Evolutionary conservation across 129 eudicot genomes (phyloP), one percentile per base, ranked within the genome.

Genomic region (Helichrysum umbraculigerum): DNA sequence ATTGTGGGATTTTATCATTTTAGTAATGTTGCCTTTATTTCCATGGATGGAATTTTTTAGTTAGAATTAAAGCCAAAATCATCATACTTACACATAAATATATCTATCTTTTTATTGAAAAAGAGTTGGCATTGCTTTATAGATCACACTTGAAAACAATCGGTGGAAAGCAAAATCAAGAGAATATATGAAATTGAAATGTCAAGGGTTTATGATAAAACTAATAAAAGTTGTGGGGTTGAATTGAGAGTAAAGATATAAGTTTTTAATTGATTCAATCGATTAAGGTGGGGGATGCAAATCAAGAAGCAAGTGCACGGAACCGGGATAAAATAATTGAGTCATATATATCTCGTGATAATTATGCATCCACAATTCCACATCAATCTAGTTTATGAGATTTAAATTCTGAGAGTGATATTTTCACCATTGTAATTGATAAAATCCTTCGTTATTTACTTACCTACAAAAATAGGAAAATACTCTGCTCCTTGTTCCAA

Each of bases 221-320:
- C 52, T 47, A 52, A 28, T 29, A 54, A 51, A 66, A 79, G 61
- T 22, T 7, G 68, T 61, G 47, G 73, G 78, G 42, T 62, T 50
- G 56, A 47, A 54, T 17, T 22, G 66, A 2, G 65, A 28, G 42
- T 51, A 64, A 65, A 35, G 35, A 11, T 75, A 30, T 15, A 57
- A 63, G 19, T 28, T 25, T 25, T 0, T 57, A 22, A 57, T 37
- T 52, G 68, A 51, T 39, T 71, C 66, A 79, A 79, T 79, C 59
- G 44, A 79, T 79, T 79, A 37, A 56, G 21, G 71, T 78, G 76
- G 66, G 77, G 82, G 6, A 5, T 71, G 67, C 73, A 74, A 74
- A 65, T 73, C 83, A 79, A 65, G 74, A 73, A 72, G 69, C 78
- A 66, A 72, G 78, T 79, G 78, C 78, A 79, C 70, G 70, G 79